These are phyloP conservation scores for Candida pseudocylindracea DNA, from an alignment of 1,139 yeast genomes.

Conservation along the genomic window DNA sequence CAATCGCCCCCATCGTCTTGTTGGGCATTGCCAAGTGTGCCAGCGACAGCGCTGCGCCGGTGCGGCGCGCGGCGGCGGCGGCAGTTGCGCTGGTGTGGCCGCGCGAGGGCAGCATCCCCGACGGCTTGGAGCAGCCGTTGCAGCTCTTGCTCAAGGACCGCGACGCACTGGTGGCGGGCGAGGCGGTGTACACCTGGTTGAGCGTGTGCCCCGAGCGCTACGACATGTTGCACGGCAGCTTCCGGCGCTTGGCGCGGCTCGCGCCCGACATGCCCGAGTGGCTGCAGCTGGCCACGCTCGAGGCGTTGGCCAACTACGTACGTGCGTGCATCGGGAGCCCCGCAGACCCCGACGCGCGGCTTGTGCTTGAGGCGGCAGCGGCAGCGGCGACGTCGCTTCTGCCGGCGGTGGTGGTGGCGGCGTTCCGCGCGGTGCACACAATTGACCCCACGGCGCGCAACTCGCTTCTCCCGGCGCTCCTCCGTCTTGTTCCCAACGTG, in stretches of 20 bases:
- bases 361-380: neutral
- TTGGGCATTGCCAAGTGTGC: conserved; percentile 50
- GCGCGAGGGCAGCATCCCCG: conserved; percentile 10
- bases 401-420: too few species aligned
- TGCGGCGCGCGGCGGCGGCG: conserved; percentile 60
- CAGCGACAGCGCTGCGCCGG: conserved; percentile 55
- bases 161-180: conserved; percentile 41
- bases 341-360: neutral
- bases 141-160: conserved; percentile 25
- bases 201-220: conserved; percentile 18
- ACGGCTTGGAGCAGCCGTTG: neutral
- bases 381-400: too few species aligned
- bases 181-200: conserved; percentile 38
- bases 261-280: conserved; percentile 47
- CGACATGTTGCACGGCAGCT: conserved; percentile 51
- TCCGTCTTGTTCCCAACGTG: too few species aligned
- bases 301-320: conserved; percentile 43
- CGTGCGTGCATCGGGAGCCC: conserved; percentile 8
- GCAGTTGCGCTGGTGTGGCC: conserved; percentile 46
- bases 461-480: too few species aligned
- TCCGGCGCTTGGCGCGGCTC: conserved; percentile 33
- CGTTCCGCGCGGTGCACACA: too few species aligned
- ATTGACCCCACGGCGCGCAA: too few species aligned
- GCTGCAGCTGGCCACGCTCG: conserved; percentile 43
- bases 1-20: conserved; percentile 59